Conservation (phyloP, 169 alveolate species). For the Plasmodium knowlesi region DNA sequence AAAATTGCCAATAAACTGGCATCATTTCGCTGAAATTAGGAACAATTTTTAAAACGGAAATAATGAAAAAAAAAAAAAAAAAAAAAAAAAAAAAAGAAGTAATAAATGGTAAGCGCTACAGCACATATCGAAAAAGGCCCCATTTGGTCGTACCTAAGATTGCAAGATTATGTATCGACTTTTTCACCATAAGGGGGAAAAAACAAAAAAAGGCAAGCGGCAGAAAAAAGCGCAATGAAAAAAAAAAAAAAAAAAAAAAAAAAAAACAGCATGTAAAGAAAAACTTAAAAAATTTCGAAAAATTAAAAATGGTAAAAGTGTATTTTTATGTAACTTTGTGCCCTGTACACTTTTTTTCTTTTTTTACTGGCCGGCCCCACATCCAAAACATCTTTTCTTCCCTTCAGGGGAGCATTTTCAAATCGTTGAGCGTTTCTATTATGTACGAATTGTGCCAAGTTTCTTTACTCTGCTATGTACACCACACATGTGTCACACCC, state of each 20-base stretch:
- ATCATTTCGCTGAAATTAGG: background rate
- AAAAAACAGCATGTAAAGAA: background rate
- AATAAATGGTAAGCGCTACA: background rate
- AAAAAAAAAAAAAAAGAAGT: background rate
- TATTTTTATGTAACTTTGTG: background rate
- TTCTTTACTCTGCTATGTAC: background rate
- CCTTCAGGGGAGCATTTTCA: background rate
- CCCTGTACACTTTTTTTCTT: background rate
- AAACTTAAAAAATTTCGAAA: conserved; percentile 6
- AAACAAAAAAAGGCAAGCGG: background rate
- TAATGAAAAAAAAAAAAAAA: conserved; percentile 1
- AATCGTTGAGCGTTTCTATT: background rate
- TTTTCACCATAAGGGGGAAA: background rate
- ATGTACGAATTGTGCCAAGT: background rate
- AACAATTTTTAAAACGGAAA: background rate
- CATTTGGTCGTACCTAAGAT: background rate
- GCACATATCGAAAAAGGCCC: background rate
- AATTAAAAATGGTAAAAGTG: background rate
- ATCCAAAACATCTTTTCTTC: background rate
- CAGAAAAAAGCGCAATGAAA: background rate
- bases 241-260: background rate
- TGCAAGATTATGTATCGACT: background rate
- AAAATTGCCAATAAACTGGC: background rate
- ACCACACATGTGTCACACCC: background rate
- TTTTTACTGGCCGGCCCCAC: background rate